Percentiles rank a stretch among this genome's conserved stretches.
Evolutionary conservation across 352 stramenopile genomes (phyloP).

Genomic region (Phytophthora tentaculata): DNA sequence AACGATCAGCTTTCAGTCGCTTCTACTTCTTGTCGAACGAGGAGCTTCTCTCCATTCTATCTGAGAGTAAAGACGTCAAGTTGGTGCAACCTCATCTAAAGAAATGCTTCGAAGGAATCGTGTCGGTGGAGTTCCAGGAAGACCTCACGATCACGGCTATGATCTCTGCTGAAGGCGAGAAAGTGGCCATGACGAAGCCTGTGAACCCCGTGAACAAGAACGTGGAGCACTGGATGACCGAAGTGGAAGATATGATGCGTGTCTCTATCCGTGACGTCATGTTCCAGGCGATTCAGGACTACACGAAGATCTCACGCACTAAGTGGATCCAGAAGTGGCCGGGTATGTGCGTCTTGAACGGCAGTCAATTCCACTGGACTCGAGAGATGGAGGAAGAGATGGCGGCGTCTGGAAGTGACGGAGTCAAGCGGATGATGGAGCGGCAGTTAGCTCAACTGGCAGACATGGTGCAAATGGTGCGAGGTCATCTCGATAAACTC

Average conservation of each 20-base stretch:
- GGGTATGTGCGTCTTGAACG: constrained; percentile 95
- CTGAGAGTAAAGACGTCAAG: constrained; percentile 95
- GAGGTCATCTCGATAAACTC: constrained; percentile 88
- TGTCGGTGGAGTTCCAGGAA: constrained; percentile 92
- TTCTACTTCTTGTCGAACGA: constrained; percentile 98
- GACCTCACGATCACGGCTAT: constrained; percentile 93
- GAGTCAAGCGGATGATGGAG: constrained; percentile 92
- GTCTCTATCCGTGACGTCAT: constrained; percentile 92
- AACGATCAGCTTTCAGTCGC: constrained; percentile 91
- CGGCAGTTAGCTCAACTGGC: constrained; percentile 90
- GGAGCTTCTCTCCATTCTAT: constrained; percentile 95
- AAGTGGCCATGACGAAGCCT: constrained; percentile 81
- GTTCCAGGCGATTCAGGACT: constrained; percentile 92
- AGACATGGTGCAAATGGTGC: constrained; percentile 96
- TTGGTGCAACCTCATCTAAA: constrained; percentile 95
- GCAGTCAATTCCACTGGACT: constrained; percentile 96
- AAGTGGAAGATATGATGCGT: constrained; percentile 94
- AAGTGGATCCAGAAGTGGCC: constrained; percentile 97
- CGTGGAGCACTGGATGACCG: constrained; percentile 96
- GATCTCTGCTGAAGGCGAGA: constrained; percentile 91
- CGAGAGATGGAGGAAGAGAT: constrained; percentile 93
- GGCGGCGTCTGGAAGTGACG: constrained; percentile 74
- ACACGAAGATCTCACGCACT: constrained; percentile 87
- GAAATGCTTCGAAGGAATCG: constrained; percentile 96
- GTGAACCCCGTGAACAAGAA: constrained; percentile 95